Evolutionary conservation across 2,329 filamentous ascomycete species (phyloP), one percentile per base, ranked within the genome.

Genomic region (Paraphaeosphaeria sporulosa): DNA sequence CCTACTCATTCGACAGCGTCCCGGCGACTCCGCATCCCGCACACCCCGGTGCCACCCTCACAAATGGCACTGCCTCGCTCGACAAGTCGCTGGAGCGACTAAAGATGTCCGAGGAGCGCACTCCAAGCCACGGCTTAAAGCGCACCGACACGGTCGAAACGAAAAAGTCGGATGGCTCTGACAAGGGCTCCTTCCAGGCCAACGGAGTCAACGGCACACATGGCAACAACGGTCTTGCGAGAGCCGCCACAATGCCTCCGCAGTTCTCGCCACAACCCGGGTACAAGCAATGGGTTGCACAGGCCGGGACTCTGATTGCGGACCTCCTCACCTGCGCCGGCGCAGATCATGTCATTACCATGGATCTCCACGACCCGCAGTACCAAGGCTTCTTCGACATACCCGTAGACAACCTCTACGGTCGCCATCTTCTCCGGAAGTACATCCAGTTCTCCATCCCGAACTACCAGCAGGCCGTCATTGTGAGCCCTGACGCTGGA

Each of bases 311-410:
- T 32, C 86, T 99, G 59, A 91, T 99, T 51, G 95, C 95, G 53
- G 94, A 98, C 76, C 87, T 99, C 47, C 84, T 99, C 66, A 97
- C 93, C 43, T 97, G 94, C 80, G 94, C 95, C 64, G 95, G 95
- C 66, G 93, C 95, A 48, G 94, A 99, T 78, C 95, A 98, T 79
- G 90, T 95, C 76, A 97, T 98, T 76, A 97, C 94, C 34, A 96
- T 99, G 91, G 95, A 99, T 75, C 86, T 99, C 55, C 74, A 76
- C 54, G 94, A 97, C 78, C 91, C 93, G 44, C 93, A 99, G 79
- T 98, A 98, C 75, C 95, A 99, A 80, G 95, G 95, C 56, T 99
- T 97, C 84, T 98, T 99, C 75, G 94, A 99, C 75, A 97, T 98
- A 60, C 95, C 95, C 2, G 95, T 99, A 58, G 95, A 99, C 81